Base-by-base conservation (phyloP, 805 yeast genomes). In the Saccharomycopsis babjevae region DNA sequence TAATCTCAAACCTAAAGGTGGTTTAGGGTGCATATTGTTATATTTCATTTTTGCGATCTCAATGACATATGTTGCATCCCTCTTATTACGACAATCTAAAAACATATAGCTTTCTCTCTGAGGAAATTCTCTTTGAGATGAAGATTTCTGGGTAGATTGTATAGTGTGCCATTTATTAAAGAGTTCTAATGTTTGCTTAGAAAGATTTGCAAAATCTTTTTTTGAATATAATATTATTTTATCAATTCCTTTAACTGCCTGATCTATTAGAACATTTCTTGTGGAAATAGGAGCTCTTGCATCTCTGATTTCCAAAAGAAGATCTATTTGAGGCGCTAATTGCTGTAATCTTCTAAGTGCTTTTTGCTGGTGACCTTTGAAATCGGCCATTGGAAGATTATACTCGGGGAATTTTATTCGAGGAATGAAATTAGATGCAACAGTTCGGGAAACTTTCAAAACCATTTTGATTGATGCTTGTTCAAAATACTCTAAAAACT, bases 291-390 rank as follows among this genome's bases (percentile, higher is more conserved):
- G 99, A 0, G 97, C 96, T 63, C 99, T 73, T 1, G 93, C 77
- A 70, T 94, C 99, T 68, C 98, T 74, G 8, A 94, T 80, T 68
- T 94, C 99, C 6, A 93, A 72, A 1, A 94, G 81, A 55, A 90
- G 71, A 69, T 93, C 96, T 18, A 91, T 77, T 66, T 89, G 92
- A 3, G 94, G 91, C 1, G 93, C 82, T 36, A 89, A 70, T 42
- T 80, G 82, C 15, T 83, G 79, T 74, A 92, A 82, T 63, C 75
- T 79, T 56, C 83, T 79, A 34, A 93, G 74, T 0, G 97, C 96
- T 63, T 83, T 84, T 63, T 83, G 82, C 67, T 93, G 98, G 70
- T 92, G 97, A 13, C 97, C 97, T 67, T 89, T 89, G 73, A 90
- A 90, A 70, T 88, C 91, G 1, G 94, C 83, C 22, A 86, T 72